Conservation (phyloP, 2,329 filamentous ascomycete genomes). For the Chrysoporthe austroafricana region DNA sequence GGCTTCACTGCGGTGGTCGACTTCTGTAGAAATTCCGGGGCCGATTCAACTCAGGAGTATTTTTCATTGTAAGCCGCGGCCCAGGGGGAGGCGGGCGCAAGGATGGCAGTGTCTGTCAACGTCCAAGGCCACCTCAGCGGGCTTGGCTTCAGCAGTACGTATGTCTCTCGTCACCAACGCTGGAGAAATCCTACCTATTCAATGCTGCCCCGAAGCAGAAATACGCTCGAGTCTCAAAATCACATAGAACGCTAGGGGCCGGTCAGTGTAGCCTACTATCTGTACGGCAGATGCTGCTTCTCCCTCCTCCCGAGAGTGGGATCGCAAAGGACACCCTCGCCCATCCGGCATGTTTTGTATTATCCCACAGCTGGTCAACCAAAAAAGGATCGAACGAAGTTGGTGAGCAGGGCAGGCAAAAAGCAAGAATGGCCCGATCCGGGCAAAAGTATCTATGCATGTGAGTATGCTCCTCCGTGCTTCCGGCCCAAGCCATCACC, state of each 20-base stretch:
- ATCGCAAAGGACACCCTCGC: neutral
- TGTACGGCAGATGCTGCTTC: neutral
- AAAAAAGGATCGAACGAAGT: constrained; percentile 8
- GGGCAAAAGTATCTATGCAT: neutral
- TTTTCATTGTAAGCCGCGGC: no score
- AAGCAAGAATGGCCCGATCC: neutral
- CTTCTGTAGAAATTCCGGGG: no score
- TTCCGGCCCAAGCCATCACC: neutral
- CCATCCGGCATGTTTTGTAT: constrained; percentile 2
- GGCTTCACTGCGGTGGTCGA: no score
- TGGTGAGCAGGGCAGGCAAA: constrained; percentile 5
- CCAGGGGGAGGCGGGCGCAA: no score
- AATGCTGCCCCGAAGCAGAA: no score
- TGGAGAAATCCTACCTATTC: no score
- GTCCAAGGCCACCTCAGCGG: no score
- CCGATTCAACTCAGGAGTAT: no score
- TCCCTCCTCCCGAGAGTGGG: neutral
- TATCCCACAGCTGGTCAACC: neutral
- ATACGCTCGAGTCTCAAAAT: neutral
- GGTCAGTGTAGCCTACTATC: neutral
- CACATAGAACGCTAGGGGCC: neutral
- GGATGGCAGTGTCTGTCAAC: no score
- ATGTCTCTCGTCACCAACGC: no score
- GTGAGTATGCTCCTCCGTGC: neutral
- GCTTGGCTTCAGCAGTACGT: no score